Evolutionary conservation across 1,139 yeast species (phyloP), one percentile per base, ranked within the genome.

Genomic region (Taiozyma onychis): DNA sequence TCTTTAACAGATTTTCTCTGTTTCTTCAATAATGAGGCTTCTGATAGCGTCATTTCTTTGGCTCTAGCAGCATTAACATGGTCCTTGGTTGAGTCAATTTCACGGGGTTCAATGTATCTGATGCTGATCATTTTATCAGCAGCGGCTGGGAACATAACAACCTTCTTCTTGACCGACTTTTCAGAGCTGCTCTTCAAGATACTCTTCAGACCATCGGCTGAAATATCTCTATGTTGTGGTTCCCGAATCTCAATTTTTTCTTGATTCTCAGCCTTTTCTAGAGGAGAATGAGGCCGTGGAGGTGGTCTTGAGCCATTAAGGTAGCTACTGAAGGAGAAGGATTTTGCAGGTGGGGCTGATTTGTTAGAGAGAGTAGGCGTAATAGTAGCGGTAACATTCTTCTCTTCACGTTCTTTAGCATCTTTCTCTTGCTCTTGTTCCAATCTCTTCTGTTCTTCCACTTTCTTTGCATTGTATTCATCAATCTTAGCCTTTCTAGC

Each of bases 41-140:
- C 48, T 10, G 48, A 46, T 11, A 11, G 44, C 18, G 39, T 43
- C 48, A 44, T 44, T 18, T 32, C 44, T 34, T 41, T 44, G 2
- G 41, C 46, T 13, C 24, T 44, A 7, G 27, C 26, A 14, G n/a
- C 45, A 32, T 16, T 18, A 18, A 13, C 41, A 24, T 39, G 21
- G 5, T 6, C 42, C 22, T 14, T 24, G 18, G 6, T 24, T 24
- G 27, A 10, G 18, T 37, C 41, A 37, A 18, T 37, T 37, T 18
- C 24, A 18, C 24, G 41, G 13, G 28, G 10, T 24, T 39, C 42
- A 34, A 32, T 34, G 22, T 34, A 44, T 18, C 27, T 21, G n/a
- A 32, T 34, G 13, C 13, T 44, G 21, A 18, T 32, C 22, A 34
- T n/a, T 18, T 4, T 22, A 6, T 26, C 32, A 22, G 22, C 10